Percentiles rank a stretch among this genome's conserved stretches.
phyloP scores from a whole-genome alignment of 352 stramenopile species.

The Pythium periplocum region DNA sequence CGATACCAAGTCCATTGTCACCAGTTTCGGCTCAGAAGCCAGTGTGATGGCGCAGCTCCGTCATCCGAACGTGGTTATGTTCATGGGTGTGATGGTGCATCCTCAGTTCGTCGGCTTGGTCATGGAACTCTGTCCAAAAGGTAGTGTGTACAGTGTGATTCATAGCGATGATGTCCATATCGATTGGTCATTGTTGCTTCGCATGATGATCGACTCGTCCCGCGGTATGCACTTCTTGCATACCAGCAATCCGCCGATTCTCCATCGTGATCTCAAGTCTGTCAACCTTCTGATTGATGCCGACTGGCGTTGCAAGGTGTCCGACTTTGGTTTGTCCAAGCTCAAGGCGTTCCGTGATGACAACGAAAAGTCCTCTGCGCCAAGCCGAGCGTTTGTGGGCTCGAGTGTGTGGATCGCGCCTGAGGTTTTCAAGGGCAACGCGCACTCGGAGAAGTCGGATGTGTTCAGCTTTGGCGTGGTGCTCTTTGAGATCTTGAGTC shows the following conservation, averaged over 20 bases:
- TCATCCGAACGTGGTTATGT: conserved; percentile 87
- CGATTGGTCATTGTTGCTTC: conserved; percentile 80
- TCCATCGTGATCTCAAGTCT: conserved; percentile 89
- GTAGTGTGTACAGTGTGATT: conserved; percentile 81
- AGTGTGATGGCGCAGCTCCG: conserved; percentile 81
- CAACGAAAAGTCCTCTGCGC: conserved; percentile 26
- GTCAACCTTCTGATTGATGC: conserved; percentile 87
- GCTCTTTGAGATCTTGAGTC: conserved; percentile 66
- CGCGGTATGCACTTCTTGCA: conserved; percentile 90
- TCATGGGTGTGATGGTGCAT: conserved; percentile 89
- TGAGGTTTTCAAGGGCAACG: conserved; percentile 84
- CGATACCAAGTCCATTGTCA: conserved; percentile 78
- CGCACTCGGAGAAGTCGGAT: conserved; percentile 85
- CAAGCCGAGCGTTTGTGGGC: conserved; percentile 62
- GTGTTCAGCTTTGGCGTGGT: conserved; percentile 88
- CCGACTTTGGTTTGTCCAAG: conserved; percentile 85
- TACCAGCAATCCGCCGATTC: conserved; percentile 80
- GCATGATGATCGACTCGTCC: conserved; percentile 85
- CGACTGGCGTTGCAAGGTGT: conserved; percentile 88
- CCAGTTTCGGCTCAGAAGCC: conserved; percentile 74
- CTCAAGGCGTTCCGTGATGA: conserved; percentile 77
- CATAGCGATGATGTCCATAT: conserved; percentile 74
- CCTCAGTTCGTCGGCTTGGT: conserved; percentile 81
- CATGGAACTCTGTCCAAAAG: conserved; percentile 86
- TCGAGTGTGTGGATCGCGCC: conserved; percentile 90